phyloP scores from a whole-genome alignment of 345 rosid genomes.

The Gossypium australe region DNA sequence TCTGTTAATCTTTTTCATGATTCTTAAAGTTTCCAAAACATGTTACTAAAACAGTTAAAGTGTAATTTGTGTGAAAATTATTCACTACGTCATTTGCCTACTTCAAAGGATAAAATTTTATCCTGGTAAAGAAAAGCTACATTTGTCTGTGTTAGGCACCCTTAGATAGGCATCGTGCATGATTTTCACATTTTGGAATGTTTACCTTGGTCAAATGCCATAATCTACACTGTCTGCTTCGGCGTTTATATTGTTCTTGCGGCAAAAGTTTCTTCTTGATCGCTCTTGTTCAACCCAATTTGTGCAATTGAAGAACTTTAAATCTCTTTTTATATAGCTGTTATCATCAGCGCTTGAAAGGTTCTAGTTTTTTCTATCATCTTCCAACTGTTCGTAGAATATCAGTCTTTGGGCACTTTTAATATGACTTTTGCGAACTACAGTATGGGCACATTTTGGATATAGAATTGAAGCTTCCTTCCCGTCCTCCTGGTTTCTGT shows the following conservation, averaged over 20 bases:
- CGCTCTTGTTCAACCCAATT: not conserved
- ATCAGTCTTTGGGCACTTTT: not conserved
- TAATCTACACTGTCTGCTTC: not conserved
- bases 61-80: not conserved
- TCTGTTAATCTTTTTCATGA: not conserved
- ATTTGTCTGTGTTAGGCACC: not conserved
- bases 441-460: conserved; percentile 35
- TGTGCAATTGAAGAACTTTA: not conserved
- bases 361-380: not conserved
- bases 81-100: not conserved
- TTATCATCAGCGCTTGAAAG: not conserved
- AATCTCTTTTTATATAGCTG: not conserved
- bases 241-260: not conserved
- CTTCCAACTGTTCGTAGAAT: not conserved
- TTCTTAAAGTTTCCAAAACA: not conserved
- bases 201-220: not conserved
- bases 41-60: not conserved
- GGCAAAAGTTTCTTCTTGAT: not conserved
- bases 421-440: not conserved
- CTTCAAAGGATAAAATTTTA: not conserved
- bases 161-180: not conserved
- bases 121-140: not conserved
- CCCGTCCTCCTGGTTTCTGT: conserved; percentile 23
- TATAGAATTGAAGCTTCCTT: conserved; percentile 37
- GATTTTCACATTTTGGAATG: not conserved